These are phyloP conservation scores for Myriangium duriaei DNA, from an alignment of 2,329 filamentous ascomycete genomes.

Conservation along the genomic window DNA sequence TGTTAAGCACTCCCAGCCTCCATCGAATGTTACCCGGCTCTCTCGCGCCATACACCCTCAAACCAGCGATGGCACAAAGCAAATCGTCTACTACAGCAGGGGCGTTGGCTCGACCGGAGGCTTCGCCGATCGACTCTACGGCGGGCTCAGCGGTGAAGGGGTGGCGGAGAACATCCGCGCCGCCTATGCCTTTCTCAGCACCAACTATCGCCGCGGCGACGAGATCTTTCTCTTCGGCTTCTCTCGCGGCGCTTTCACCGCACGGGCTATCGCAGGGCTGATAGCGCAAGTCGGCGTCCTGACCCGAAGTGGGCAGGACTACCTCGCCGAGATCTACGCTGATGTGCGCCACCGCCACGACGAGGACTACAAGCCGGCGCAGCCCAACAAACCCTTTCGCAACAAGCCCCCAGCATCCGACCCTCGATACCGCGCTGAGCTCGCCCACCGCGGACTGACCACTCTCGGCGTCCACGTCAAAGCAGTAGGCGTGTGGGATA, in stretches of 20 bases:
- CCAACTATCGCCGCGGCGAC: conserved; percentile 41
- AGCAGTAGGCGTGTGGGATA: conserved; percentile 34
- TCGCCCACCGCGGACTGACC: conserved; percentile 23
- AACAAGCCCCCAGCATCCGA: conserved; percentile 33
- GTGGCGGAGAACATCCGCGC: conserved; percentile 36
- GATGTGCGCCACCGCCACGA: conserved; percentile 34
- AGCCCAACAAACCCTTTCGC: conserved; percentile 34
- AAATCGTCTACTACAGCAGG: conserved; percentile 39
- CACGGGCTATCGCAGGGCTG: conserved; percentile 33
- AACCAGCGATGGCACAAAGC: conserved; percentile 35
- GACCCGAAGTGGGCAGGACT: conserved; percentile 33
- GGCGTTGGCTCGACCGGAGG: conserved; percentile 36
- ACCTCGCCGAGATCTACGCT: conserved; percentile 34
- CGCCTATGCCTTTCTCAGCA: conserved; percentile 39
- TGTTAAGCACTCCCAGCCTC: conserved; percentile 31
- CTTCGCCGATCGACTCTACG: conserved; percentile 28
- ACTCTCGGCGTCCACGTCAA: conserved; percentile 25
- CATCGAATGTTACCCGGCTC: conserved; percentile 39
- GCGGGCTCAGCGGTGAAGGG: conserved; percentile 31
- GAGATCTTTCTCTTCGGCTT: conserved; percentile 39
- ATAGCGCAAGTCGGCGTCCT: conserved; percentile 36
- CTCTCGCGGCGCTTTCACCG: conserved; percentile 35
- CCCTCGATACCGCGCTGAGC: conserved; percentile 31
- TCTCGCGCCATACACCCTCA: conserved; percentile 37
- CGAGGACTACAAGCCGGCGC: conserved; percentile 30